phyloP scores from a whole-genome alignment of 106 monocot genomes.

The Apostasia ramifera region DNA sequence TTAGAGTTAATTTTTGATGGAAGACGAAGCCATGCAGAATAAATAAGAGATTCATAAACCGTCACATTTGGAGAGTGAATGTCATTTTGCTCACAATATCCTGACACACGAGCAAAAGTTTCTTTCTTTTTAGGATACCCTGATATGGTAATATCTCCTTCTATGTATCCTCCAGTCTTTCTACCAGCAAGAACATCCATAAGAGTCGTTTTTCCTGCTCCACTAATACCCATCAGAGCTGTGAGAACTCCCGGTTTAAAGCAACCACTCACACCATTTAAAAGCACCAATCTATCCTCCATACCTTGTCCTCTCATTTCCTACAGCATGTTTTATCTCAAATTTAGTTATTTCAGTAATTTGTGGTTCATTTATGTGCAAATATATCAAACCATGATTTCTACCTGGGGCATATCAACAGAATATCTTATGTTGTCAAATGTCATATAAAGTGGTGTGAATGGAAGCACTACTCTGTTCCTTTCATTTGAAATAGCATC shows the following conservation, averaged over 20 bases:
- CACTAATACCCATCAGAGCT: slow-evolving; percentile 82
- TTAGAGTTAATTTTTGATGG: slow-evolving; percentile 37
- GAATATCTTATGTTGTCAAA: slow-evolving; percentile 68
- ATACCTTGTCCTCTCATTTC: slow-evolving; percentile 69
- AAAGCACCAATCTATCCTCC: slow-evolving; percentile 42
- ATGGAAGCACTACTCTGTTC: slow-evolving; percentile 75
- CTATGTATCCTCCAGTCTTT: slow-evolving; percentile 78
- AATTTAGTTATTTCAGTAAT: background rate
- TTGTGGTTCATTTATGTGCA: background rate
- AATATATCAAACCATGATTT: background rate
- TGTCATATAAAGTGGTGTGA: slow-evolving; percentile 47
- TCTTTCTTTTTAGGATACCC: slow-evolving; percentile 81
- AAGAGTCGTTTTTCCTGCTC: slow-evolving; percentile 77
- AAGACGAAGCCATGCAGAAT: slow-evolving; percentile 71
- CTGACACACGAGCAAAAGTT: slow-evolving; percentile 73
- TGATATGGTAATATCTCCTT: slow-evolving; percentile 50
- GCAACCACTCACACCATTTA: slow-evolving; percentile 64
- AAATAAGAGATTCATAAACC: slow-evolving; percentile 59
- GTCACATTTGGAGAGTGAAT: slow-evolving; percentile 79
- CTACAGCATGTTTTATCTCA: slow-evolving; percentile 9
- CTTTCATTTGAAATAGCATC: slow-evolving; percentile 4
- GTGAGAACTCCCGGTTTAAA: slow-evolving; percentile 79
- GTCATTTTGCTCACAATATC: slow-evolving; percentile 83
- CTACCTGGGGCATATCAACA: slow-evolving; percentile 69
- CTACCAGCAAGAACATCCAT: slow-evolving; percentile 85